Evolutionary conservation across 495 filamentous ascomycete genomes (phyloP), one percentile per base, ranked within the genome.

Genomic region (Diplogelasinospora grovesii): DNA sequence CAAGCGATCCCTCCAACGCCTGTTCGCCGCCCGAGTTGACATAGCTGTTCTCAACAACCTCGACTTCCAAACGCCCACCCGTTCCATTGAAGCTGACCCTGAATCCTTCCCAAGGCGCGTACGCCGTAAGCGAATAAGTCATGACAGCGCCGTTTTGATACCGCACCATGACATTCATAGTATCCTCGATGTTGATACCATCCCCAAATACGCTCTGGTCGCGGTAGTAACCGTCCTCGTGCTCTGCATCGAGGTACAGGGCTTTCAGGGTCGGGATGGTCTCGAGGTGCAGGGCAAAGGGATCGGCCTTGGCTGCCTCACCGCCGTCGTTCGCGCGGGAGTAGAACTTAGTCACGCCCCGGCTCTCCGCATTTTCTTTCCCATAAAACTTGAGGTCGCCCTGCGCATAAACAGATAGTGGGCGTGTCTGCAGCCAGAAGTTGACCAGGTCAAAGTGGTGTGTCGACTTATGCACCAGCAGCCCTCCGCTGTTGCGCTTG

Each of bases 181-280:
- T 78, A 44, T 78, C 74, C 52, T 79, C 74, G 44, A 77, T 77
- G 45, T 62, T 75, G 38, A 79, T 75, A 4, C 73, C 75, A 38
- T 79, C 75, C 0, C 73, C 65, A 33, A 78, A 77, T 6, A 77
- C 73, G 48, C 68, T 76, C 54, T 76, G 73, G 41, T 78, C 74
- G 13, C 73, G 64, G 35, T 70, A 66, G 39, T 79, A 78, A 13
- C 67, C 68, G 48, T 79, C 74, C 42, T 79, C 75, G 41, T 73
- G 64, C 58, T 79, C 74, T 9, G 75, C 72, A 18, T 77, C 74
- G 9, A 74, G 60, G 40, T 77, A 79, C 62, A 77, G 57, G 0
- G 61, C 64, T 54, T 74, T 75, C 15, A 78, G 54, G 41, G 73
- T 68, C 6, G 63, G 57, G 28, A 71, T 60, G 6, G 64, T 53